Conservation (phyloP, 73 alveolate species). For the Tetrahymena borealis region DNA sequence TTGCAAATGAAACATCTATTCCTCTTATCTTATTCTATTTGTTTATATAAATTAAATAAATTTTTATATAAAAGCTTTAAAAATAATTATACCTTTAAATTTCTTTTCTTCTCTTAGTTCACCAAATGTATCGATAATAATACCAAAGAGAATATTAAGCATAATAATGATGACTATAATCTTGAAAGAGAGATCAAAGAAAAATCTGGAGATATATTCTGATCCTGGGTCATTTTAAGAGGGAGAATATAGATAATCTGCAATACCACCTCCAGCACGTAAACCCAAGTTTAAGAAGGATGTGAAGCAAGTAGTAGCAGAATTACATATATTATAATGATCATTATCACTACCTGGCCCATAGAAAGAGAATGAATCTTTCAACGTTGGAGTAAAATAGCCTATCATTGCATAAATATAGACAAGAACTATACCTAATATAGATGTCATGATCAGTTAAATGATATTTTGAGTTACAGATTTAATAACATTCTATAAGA, state of each 20-base stretch:
- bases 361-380: background rate
- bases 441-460: slow-evolving; percentile 19
- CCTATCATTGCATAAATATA: slow-evolving; percentile 32
- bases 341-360: background rate
- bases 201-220: slow-evolving; percentile 38
- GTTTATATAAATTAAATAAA: background rate
- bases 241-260: slow-evolving; percentile 70
- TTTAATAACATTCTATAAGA: slow-evolving; percentile 38
- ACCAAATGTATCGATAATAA: slow-evolving; percentile 83
- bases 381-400: slow-evolving; percentile 8
- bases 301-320: slow-evolving; percentile 14
- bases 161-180: slow-evolving; percentile 64
- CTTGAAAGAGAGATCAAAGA: slow-evolving; percentile 76
- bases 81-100: slow-evolving; percentile 7
- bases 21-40: slow-evolving; percentile 11
- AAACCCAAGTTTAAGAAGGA: slow-evolving; percentile 60
- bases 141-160: slow-evolving; percentile 74
- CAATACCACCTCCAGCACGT: slow-evolving; percentile 97
- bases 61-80: background rate
- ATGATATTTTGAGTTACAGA: slow-evolving; percentile 16
- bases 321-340: slow-evolving; percentile 12
- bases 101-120: slow-evolving; percentile 72
- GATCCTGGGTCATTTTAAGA: background rate
- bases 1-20: slow-evolving; percentile 34
- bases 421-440: slow-evolving; percentile 20